Evolutionary conservation across 31 red algal species (phyloP).

Genomic region (Porphyra umbilicalis): DNA sequence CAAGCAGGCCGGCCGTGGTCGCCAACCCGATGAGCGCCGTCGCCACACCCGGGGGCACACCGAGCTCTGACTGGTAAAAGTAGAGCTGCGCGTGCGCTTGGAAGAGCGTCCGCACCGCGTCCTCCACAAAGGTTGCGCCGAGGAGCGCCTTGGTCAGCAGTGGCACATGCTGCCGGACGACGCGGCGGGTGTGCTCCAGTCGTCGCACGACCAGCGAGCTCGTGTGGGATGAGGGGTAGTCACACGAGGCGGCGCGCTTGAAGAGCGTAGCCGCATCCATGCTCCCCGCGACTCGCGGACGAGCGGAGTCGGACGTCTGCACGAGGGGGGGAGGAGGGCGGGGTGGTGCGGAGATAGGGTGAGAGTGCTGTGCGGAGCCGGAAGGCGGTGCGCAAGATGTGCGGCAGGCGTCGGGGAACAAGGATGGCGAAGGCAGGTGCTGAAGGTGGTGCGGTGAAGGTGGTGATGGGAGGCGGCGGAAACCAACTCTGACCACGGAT

Average conservation of each 20-base stretch:
- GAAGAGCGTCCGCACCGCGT: constrained; percentile 29
- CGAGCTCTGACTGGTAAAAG: constrained; percentile 32
- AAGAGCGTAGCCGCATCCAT: not conserved
- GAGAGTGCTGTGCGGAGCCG: no score
- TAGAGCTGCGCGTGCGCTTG: constrained; percentile 27
- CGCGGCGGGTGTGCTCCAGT: constrained; percentile 17
- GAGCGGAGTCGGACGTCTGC: not conserved
- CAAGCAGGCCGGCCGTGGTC: constrained; percentile 21
- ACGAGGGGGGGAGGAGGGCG: not conserved
- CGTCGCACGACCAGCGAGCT: not conserved
- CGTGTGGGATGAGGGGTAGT: not conserved
- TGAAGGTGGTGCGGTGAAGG: no score
- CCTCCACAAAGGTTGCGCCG: constrained; percentile 41
- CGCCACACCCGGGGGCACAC: constrained; percentile 18
- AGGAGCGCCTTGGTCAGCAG: constrained; percentile 36
- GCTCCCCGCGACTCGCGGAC: no score
- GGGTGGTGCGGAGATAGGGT: not conserved
- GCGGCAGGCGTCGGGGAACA: no score
- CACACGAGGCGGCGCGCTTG: not conserved
- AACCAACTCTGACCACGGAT: no score
- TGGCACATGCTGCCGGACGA: constrained; percentile 20
- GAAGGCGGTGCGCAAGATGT: no score
- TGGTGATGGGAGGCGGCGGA: no score
- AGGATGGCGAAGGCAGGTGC: no score
- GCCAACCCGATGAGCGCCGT: constrained; percentile 21